These are phyloP conservation scores for Acacia acuminata DNA, from an alignment of 306 rosid species.

Conservation along the genomic window DNA sequence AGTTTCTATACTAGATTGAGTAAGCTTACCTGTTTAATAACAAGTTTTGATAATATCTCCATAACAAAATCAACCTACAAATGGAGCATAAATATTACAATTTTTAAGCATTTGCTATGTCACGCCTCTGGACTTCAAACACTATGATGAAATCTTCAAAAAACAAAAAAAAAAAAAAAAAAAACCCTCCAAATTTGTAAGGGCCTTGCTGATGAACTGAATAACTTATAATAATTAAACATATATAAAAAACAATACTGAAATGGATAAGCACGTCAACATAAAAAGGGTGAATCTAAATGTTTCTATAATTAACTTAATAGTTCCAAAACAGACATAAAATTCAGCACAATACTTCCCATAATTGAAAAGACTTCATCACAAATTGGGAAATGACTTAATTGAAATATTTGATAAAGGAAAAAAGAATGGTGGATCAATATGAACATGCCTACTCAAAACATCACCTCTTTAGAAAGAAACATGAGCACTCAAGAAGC, in stretches of 20 bases:
- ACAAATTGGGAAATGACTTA: neutral
- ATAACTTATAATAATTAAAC: neutral
- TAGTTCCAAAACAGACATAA: neutral
- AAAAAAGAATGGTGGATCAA: neutral
- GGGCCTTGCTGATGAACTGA: neutral
- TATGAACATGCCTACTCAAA: neutral
- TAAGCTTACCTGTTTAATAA: conserved; percentile 72
- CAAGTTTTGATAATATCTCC: conserved; percentile 97
- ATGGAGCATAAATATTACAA: conserved; percentile 27
- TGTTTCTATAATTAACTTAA: neutral
- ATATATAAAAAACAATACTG: neutral
- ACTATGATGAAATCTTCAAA: neutral
- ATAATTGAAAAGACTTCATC: neutral
- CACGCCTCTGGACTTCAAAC: neutral
- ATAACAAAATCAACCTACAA: conserved; percentile 97
- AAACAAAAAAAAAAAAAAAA: too few relatives aligned
- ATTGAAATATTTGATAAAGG: neutral
- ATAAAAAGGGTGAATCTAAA: neutral
- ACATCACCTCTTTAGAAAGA: neutral
- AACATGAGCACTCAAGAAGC: neutral
- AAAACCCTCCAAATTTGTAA: neutral
- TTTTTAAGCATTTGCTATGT: conserved; percentile 10
- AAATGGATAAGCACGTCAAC: neutral
- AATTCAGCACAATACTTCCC: neutral
- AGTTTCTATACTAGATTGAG: conserved; percentile 1